Percentiles rank a stretch among this genome's conserved stretches.
Conservation (phyloP, 331 rosid genomes). For the Saraca asoca region DNA sequence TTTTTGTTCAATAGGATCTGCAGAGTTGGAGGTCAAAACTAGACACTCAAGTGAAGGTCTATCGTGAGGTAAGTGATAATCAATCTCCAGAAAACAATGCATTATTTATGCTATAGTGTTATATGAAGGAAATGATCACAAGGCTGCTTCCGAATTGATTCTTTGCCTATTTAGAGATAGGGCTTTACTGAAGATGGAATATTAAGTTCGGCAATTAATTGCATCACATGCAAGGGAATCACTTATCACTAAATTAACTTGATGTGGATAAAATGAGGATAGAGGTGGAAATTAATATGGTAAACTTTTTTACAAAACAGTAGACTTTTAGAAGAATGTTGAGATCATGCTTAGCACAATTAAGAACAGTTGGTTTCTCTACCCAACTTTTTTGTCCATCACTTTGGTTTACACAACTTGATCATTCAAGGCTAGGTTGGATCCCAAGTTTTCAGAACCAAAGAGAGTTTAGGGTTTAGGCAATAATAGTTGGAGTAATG, state of each 20-base stretch:
- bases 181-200: conserved; percentile 3
- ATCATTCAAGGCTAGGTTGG: too few species aligned
- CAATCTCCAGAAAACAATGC: not conserved
- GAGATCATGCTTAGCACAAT: too few species aligned
- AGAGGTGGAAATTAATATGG: too few species aligned
- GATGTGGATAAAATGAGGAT: too few species aligned
- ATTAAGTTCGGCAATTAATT: not conserved
- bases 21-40: conserved; percentile 90
- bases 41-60: conserved; percentile 83
- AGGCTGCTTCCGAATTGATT: conserved; percentile 4
- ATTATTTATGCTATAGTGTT: not conserved
- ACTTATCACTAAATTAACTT: too few species aligned
- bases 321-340: too few species aligned
- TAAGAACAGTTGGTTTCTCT: too few species aligned
- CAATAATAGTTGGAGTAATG: too few species aligned
- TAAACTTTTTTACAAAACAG: too few species aligned
- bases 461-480: too few species aligned
- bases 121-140: not conserved
- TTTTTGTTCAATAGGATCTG: conserved; percentile 61
- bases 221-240: not conserved
- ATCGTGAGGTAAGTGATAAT: conserved; percentile 68
- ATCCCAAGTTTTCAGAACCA: not conserved
- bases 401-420: too few species aligned
- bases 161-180: conserved; percentile 1
- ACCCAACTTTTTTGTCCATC: too few species aligned